Conservation (phyloP, 768 basidiomycete species). For the Macrolepiota dolichaula region DNA sequence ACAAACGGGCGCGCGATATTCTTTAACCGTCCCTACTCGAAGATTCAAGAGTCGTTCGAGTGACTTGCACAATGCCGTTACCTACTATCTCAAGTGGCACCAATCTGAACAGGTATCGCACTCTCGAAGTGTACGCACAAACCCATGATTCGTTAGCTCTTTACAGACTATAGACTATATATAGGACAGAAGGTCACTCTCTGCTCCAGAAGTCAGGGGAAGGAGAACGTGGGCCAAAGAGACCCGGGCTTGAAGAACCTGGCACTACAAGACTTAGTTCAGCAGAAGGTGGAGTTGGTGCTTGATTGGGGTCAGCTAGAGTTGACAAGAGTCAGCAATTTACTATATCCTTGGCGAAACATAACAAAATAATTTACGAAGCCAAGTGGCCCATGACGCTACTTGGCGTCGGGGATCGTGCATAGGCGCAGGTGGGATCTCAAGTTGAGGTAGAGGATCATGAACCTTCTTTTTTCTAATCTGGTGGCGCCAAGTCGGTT, state of each 20-base stretch:
- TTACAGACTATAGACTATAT: too few species aligned
- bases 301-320: slow-evolving; percentile 54
- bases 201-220: neutral
- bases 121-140: too few species aligned
- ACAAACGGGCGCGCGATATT: too few species aligned
- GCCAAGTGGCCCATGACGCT: slow-evolving; percentile 62
- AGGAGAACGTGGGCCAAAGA: slow-evolving; percentile 72
- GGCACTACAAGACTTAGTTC: slow-evolving; percentile 64
- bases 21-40: too few species aligned
- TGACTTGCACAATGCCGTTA: too few species aligned
- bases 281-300: slow-evolving; percentile 56
- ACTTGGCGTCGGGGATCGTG: slow-evolving; percentile 41
- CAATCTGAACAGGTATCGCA: too few species aligned
- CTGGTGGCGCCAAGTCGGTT: slow-evolving; percentile 9
- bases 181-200: neutral
- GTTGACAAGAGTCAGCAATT: neutral
- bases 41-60: too few species aligned
- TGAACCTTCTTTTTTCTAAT: slow-evolving; percentile 12
- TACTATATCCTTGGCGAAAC: neutral
- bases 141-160: too few species aligned
- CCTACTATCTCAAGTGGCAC: too few species aligned
- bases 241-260: slow-evolving; percentile 53
- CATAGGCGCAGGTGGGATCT: slow-evolving; percentile 26
- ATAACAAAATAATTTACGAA: slow-evolving; percentile 36
- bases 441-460: slow-evolving; percentile 34